A percentile compares a stretch with the other conserved stretches of the same genome.
Conservation (phyloP, 352 stramenopile genomes). For the Phytophthora chlamydospora region DNA sequence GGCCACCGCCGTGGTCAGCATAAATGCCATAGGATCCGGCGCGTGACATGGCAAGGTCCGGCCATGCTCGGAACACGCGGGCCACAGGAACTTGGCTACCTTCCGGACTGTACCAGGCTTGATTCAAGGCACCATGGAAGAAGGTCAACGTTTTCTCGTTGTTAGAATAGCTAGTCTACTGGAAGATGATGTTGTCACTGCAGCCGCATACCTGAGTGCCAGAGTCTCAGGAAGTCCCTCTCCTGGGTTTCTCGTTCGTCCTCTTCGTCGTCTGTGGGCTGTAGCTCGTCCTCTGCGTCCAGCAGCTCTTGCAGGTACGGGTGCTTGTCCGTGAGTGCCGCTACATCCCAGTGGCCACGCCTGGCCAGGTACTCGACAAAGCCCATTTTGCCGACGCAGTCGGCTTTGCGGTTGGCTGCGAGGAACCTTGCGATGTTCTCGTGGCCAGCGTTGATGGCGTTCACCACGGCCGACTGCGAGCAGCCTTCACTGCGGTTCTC, state of each 20-base stretch:
- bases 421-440: slow-evolving; percentile 65
- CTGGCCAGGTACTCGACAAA: slow-evolving; percentile 48
- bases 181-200: slow-evolving; percentile 13
- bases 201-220: slow-evolving; percentile 5
- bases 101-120: slow-evolving; percentile 6
- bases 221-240: slow-evolving; percentile 23
- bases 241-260: slow-evolving; percentile 25
- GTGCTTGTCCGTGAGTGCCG: slow-evolving; percentile 40
- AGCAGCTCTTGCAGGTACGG: slow-evolving; percentile 39
- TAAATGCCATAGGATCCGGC: slow-evolving; percentile 1
- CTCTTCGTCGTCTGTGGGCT: slow-evolving; percentile 29
- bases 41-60: not conserved
- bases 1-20: slow-evolving; percentile 1
- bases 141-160: slow-evolving; percentile 7
- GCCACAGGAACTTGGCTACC: slow-evolving; percentile 8
- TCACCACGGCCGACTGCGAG: slow-evolving; percentile 70
- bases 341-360: slow-evolving; percentile 38
- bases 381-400: slow-evolving; percentile 41
- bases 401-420: slow-evolving; percentile 42
- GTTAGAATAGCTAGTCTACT: slow-evolving; percentile 30
- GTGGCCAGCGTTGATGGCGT: slow-evolving; percentile 62
- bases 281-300: slow-evolving; percentile 18
- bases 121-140: not conserved
- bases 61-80: slow-evolving; percentile 1
- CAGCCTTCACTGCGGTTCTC: slow-evolving; percentile 62